Evolutionary conservation across 2,329 filamentous ascomycete species (phyloP), one percentile per base, ranked within the genome.

Genomic region (Diplodia sapinea): DNA sequence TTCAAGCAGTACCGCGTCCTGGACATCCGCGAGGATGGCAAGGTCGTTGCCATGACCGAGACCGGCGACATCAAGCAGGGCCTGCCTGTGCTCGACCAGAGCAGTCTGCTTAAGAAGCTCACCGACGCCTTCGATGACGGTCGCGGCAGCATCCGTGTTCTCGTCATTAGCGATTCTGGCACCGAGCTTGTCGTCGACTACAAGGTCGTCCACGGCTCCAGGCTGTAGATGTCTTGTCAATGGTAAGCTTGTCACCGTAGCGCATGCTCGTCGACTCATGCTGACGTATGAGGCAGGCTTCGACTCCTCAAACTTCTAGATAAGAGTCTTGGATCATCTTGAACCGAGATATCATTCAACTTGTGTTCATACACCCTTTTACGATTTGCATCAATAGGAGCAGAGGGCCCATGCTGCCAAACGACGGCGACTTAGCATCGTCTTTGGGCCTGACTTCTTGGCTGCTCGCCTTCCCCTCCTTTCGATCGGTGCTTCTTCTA

Each of bases 1-100:
- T 97, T 98, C 93, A 98, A 98, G 93, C 95, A 98, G 88, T 99
- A 99, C 91, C 94, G 95, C 79, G 94, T 99, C 80, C 91, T 99
- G 71, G 95, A 99, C 86, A 91, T 99, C 82, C 90, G 93, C 82
- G 92, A 96, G 73, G 94, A 89, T 76, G 86, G 87, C 77, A 82
- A 84, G 74, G 82, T 99, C 78, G 93, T 96, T 73, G 94, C 94
- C 86, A 98, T 99, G 94, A 99, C 95, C 79, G 95, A 99, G 91
- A 92, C 90, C 72, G 94, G 95, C 76, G 94, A 99, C 80, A 93
- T 99, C 87, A 98, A 98, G 91, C 94, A 97, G 84, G 89, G 88
- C 76, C 87, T 99, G 69, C 88, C 92, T 69, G 93, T 99, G 81
- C 90, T 97, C 81, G 93, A 97, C 85, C 95, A 99, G 88, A 95